Evolutionary conservation across 306 rosid species (phyloP).

Genomic region (Begonia loranthoides): DNA sequence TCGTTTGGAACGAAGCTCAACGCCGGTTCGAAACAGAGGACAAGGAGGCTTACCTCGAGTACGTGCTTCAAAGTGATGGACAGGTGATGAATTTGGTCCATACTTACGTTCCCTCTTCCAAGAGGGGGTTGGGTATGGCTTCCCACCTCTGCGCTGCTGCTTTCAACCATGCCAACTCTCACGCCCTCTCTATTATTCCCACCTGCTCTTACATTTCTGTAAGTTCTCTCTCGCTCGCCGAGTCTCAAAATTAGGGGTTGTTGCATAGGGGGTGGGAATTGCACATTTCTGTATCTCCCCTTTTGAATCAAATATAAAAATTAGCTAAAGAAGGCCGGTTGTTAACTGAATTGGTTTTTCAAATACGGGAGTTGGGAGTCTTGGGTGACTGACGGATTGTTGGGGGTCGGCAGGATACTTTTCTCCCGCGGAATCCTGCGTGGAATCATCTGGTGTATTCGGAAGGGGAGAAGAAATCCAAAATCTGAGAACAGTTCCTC

Average conservation of each 20-base stretch:
- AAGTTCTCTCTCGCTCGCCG: slow-evolving; percentile 9
- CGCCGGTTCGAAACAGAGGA: slow-evolving; percentile 71
- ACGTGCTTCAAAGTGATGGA: slow-evolving; percentile 28
- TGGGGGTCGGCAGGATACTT: slow-evolving; percentile 52
- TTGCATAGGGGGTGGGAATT: too few relatives aligned
- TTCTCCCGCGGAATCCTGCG: slow-evolving; percentile 56
- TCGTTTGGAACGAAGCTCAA: slow-evolving; percentile 43
- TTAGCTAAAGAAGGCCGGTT: too few relatives aligned
- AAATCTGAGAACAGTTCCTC: slow-evolving; percentile 13
- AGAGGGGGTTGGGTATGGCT: slow-evolving; percentile 80
- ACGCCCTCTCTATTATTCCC: slow-evolving; percentile 48
- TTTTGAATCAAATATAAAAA: too few relatives aligned
- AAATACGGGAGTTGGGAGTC: too few relatives aligned
- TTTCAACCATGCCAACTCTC: slow-evolving; percentile 54
- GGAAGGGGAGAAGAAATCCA: slow-evolving; percentile 30
- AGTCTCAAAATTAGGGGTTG: not conserved
- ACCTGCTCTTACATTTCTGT: slow-evolving; percentile 84
- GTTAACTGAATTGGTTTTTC: too few relatives aligned
- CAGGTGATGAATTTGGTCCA: slow-evolving; percentile 67
- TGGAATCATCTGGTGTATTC: slow-evolving; percentile 49
- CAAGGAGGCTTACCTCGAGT: slow-evolving; percentile 56
- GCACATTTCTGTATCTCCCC: too few relatives aligned
- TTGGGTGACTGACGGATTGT: too few relatives aligned
- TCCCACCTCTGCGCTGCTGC: slow-evolving; percentile 68
- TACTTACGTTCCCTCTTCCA: slow-evolving; percentile 77